Percentiles rank a stretch among this genome's conserved stretches.
These are phyloP conservation scores for Gnomoniopsis sp. DNA, from an alignment of 2,329 filamentous ascomycete species.

Conservation along the genomic window DNA sequence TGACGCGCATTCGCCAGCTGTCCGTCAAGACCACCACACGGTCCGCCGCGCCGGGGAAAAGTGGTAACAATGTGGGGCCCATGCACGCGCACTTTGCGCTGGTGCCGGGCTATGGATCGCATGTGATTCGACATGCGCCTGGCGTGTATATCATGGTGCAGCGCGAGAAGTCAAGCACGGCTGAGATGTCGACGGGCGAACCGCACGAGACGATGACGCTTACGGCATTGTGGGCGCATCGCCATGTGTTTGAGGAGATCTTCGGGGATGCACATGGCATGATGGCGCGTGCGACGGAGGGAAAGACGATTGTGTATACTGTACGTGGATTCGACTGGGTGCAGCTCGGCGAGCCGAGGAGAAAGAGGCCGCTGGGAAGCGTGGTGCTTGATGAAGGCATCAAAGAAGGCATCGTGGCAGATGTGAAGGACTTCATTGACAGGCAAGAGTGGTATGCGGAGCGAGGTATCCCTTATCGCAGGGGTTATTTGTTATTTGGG, in stretches of 20 bases:
- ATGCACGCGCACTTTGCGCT: constrained; percentile 79
- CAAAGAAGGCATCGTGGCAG: constrained; percentile 74
- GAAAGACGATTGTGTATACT: constrained; percentile 90
- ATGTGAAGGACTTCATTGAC: constrained; percentile 77
- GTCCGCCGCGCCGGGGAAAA: constrained; percentile 54
- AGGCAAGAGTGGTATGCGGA: constrained; percentile 87
- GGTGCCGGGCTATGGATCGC: constrained; percentile 85
- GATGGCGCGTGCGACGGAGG: constrained; percentile 76
- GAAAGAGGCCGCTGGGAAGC: constrained; percentile 82
- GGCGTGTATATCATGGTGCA: constrained; percentile 85
- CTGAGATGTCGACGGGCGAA: constrained; percentile 76
- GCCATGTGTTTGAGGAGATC: constrained; percentile 84
- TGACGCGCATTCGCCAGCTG: constrained; percentile 59
- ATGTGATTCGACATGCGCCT: constrained; percentile 76
- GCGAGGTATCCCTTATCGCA: constrained; percentile 87
- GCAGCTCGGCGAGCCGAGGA: constrained; percentile 76
- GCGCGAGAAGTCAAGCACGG: constrained; percentile 79
- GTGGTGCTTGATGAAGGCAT: constrained; percentile 83
- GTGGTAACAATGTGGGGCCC: constrained; percentile 63
- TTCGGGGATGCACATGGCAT: constrained; percentile 83
- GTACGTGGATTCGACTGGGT: constrained; percentile 82
- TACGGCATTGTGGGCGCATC: constrained; percentile 85
- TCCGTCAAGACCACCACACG: constrained; percentile 51
- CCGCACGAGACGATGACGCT: constrained; percentile 93
- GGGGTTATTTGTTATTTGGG: constrained; percentile 85